Evolutionary conservation across 805 yeast genomes (phyloP), one percentile per base, ranked within the genome.

Genomic region (Suhomyces pyralidae): DNA sequence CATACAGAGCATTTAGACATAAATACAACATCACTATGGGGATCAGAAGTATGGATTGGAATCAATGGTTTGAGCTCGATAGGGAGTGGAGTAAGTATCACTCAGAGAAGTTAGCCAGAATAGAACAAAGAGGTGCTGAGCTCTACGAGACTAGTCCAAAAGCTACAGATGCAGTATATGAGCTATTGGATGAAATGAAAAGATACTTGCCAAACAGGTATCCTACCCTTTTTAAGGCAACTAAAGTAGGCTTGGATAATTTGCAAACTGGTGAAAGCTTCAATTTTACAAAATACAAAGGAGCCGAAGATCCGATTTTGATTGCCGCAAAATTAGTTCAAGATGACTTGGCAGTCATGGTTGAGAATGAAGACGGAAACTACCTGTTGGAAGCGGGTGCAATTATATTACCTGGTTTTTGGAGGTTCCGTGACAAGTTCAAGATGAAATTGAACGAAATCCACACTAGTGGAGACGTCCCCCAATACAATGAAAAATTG

Each of bases 1-100:
- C 87, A n/a, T 83, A 83, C 60, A 70, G 88, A 46, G 88, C 90
- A 0, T 85, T 85, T 69, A 83, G 78, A 61, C 85, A 82, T 65
- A 82, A 80, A 54, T 85, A 85, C 62, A 78, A 71, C 58, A 77
- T 85, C 47, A 85, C 85, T 22, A 85, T 85, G 90, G 90, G 90
- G 6, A 84, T 84, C 43, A 70, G 90, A 56, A 71, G 70, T 53
- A 79, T 84, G 86, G 81, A 82, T 47, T 80, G 79, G 77, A 70
- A 80, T 50, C 73, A 72, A 48, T 85, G 90, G 90, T 80, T 85
- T 55, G 86, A 85, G 61, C 71, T 85, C 53, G 90, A 85, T 64
- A 83, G 81, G 54, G 84, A 85, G 66, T 85, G 87, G 86, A 57
- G 59, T 50, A 77, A 77, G 54, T 84, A 64, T 58, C 88, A 85